Evolutionary conservation across 805 yeast species (phyloP), one percentile per base, ranked within the genome.

Genomic region (Starmerella cellae): DNA sequence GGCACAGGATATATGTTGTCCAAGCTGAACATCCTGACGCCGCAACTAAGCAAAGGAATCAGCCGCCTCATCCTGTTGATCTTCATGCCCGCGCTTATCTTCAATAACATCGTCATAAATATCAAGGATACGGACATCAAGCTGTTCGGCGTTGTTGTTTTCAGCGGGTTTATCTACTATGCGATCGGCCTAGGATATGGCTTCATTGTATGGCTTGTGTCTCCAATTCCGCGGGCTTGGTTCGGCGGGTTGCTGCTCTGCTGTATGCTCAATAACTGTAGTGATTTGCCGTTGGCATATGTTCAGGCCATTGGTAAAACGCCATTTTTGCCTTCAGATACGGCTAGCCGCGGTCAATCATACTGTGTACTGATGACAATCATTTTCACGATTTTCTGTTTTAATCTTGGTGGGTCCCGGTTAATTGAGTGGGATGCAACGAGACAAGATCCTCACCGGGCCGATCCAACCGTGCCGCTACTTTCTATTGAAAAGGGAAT

Each of bases 281-380:
- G 85, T 14, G 94, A 83, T 61, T 66, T 83, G 43, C 94, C 95
- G 0, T 80, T 83, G 51, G 94, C 94, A 0, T 84, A 83, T 51
- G 66, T 65, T 10, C 58, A 63, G 39, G 79, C 88, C 2, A 62
- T 83, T 55, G 77, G 81, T 21, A 68, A 73, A 14, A 76, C 84
- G 1, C 65, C 73, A 1, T 55, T 57, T 6, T 77, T 85, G 52
- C 64, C 77, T 0, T 53, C 65, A 14, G 70, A 60, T 3, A 75
- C 81, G 47, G 83, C 82, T 29, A 68, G 74, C 41, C 70, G 71
- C 51, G 96, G 95, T 21, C 79, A 80, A 21, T 91, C 95, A 1
- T 82, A 80, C 60, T 79, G 82, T 18, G 79, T 85, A 54, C 77
- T 85, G 27, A 81, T 79, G 52, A 65, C 79, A 35, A 79, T 83